Conservation (phyloP, 805 yeast genomes). For the Saccharomycopsis microspora region DNA sequence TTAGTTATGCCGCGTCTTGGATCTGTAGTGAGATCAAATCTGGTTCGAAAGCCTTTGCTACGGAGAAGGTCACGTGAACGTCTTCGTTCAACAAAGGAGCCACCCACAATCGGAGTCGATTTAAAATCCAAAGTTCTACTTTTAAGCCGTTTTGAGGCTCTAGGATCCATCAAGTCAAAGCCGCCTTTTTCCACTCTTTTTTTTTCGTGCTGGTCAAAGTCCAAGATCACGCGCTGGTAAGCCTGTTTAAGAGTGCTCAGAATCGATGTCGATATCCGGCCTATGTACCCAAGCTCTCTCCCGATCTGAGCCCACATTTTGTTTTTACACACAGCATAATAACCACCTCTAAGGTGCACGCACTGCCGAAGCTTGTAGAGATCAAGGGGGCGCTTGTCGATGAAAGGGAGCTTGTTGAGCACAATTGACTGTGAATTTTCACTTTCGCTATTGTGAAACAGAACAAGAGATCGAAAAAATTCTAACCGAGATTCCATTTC, state of each 20-base stretch:
- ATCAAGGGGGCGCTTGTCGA: conserved; percentile 58
- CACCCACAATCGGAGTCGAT: conserved; percentile 29
- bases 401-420: conserved; percentile 43
- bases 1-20: conserved; percentile 28
- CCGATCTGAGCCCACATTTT: conserved; percentile 81
- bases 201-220: conserved; percentile 20
- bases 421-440: background rate
- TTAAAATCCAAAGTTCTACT: background rate
- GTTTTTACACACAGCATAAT: conserved; percentile 43
- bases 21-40: conserved; percentile 37
- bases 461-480: conserved; percentile 36
- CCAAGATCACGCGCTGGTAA: conserved; percentile 34
- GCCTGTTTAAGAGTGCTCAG: conserved; percentile 56
- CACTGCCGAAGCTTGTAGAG: conserved; percentile 44
- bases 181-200: conserved; percentile 11
- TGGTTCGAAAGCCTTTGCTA: conserved; percentile 40
- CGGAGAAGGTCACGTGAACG: conserved; percentile 35
- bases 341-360: conserved; percentile 61
- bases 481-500: conserved; percentile 32
- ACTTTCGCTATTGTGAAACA: conserved; percentile 28
- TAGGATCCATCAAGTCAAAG: background rate
- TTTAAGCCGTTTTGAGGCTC: no score
- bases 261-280: conserved; percentile 58
- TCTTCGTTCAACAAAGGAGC: conserved; percentile 33
- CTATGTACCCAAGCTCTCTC: conserved; percentile 66